Evolutionary conservation across 345 rosid genomes (phyloP).

Genomic region (Populus simonii): DNA sequence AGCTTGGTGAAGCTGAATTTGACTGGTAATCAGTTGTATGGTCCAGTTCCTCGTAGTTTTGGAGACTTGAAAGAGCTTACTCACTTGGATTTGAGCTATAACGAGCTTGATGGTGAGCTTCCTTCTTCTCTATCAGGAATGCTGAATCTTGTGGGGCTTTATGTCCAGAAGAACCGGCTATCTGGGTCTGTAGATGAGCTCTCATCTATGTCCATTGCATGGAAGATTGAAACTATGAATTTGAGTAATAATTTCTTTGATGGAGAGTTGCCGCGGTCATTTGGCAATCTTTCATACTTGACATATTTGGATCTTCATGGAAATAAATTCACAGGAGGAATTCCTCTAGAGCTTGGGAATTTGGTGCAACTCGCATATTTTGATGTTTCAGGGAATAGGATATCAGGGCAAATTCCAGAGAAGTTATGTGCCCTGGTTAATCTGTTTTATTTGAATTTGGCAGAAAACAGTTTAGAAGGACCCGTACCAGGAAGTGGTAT

Average conservation of each 20-base stretch:
- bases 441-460: constrained; percentile 48
- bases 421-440: constrained; percentile 46
- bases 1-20: constrained; percentile 79
- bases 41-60: constrained; percentile 57
- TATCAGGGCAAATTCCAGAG: constrained; percentile 65
- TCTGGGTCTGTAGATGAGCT: constrained; percentile 46
- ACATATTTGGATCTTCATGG: constrained; percentile 59
- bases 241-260: constrained; percentile 56
- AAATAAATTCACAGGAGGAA: constrained; percentile 54
- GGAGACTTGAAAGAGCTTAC: constrained; percentile 70
- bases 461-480: constrained; percentile 59
- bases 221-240: constrained; percentile 68
- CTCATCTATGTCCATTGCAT: constrained; percentile 42
- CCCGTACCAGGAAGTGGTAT: constrained; percentile 55
- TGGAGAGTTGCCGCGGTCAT: constrained; percentile 51
- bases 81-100: constrained; percentile 74
- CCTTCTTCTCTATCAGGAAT: constrained; percentile 58
- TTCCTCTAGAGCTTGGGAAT: constrained; percentile 60
- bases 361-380: constrained; percentile 61
- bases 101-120: constrained; percentile 58
- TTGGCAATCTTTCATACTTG: constrained; percentile 67
- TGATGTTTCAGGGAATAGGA: constrained; percentile 55
- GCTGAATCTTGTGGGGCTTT: constrained; percentile 72
- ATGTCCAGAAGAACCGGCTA: constrained; percentile 62
- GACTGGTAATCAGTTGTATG: constrained; percentile 56